Evolutionary conservation across 2,329 filamentous ascomycete species (phyloP).

Genomic region (Fonsecaea erecta): DNA sequence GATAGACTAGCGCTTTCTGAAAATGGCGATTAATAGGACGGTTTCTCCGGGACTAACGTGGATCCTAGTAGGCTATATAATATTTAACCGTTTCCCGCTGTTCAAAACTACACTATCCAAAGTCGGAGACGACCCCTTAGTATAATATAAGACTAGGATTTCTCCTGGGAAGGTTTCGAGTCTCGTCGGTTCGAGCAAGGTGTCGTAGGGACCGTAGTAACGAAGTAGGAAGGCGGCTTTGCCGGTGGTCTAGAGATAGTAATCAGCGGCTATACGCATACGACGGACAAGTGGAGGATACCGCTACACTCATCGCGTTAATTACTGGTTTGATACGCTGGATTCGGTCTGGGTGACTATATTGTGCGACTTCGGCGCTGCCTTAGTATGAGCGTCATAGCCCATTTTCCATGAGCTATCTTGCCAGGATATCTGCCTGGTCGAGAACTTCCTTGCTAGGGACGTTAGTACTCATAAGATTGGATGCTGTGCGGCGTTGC

Average conservation of each 20-base stretch:
- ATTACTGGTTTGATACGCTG: not conserved
- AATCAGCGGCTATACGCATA: not conserved
- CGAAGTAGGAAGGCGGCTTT: not conserved
- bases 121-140: not conserved
- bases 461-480: not conserved
- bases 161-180: not conserved
- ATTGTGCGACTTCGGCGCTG: not conserved
- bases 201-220: not conserved
- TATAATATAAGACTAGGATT: not conserved
- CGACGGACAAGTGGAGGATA: not conserved
- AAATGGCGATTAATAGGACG: not conserved
- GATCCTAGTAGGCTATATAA: not conserved
- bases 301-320: not conserved
- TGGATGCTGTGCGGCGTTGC: no score
- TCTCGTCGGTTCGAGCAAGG: not conserved
- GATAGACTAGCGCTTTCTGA: not conserved
- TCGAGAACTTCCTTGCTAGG: not conserved
- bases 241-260: not conserved
- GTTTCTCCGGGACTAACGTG: not conserved
- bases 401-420: not conserved
- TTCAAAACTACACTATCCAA: not conserved
- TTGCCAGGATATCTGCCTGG: not conserved
- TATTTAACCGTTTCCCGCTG: not conserved
- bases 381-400: not conserved
- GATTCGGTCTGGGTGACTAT: not conserved